Evolutionary conservation across 176 grass and related monocot genomes (phyloP), one percentile per base, ranked within the genome.

Genomic region (Aegilops tauschii): DNA sequence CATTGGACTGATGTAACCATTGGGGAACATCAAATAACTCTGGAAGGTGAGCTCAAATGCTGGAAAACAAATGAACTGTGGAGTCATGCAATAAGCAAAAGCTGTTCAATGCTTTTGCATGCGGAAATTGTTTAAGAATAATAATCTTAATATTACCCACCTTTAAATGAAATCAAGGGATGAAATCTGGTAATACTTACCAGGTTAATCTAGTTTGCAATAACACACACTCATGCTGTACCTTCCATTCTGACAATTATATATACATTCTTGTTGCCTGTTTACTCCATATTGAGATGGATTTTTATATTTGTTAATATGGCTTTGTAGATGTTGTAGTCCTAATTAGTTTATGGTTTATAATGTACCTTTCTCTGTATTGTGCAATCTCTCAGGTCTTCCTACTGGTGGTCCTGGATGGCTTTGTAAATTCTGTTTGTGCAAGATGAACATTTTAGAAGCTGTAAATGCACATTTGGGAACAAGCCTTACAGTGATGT

Each of bases 341-440:
- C 65, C 25, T 27, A 78, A 62, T 65, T 83, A 20, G 11, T 80
- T 50, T 81, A 52, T 39, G 31, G 14, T 45, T 87, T 31, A n/a
- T 82, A 58, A 76, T 63, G 47, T 65, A 71, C 40, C 45, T 83
- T 28, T 89, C 25, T 64, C 81, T 93, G 31, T 79, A 79, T 91
- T 65, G 63, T 82, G 54, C 36, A 77, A 82, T 83, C 34, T 82
- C 74, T 77, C 85, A 91, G 89, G 68, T 89, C 77, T 83, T 91
- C 75, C 88, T 79, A 80, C 81, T 80, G 87, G 81, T 49, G 82
- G 89, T 83, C 84, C 85, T 82, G 92, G 89, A 75, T 92, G 80
- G 95, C 90, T 95, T 88, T 99, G 94, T 87, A 96, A 91, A 92
- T 94, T 93, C 88, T 93, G 91, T 86, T 92, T 89, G 65, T 92